Evolutionary conservation across 192 early-diverging fungal genomes (phyloP).

Genomic region (Umbelopsis sp.): DNA sequence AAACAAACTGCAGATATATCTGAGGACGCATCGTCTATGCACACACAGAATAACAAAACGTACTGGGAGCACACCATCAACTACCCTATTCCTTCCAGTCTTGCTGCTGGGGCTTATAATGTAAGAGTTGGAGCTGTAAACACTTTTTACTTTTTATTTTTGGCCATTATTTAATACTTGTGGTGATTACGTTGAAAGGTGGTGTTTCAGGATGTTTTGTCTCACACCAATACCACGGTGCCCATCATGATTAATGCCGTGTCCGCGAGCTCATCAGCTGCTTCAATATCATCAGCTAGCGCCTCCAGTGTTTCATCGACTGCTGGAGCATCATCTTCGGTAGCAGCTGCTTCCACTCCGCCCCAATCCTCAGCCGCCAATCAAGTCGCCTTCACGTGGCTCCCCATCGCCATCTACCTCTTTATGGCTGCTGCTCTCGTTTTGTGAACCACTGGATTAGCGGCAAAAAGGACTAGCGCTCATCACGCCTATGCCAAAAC

Average conservation of each 20-base stretch:
- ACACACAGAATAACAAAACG: slow-evolving; percentile 14
- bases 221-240: slow-evolving; percentile 23
- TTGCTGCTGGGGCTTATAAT: slow-evolving; percentile 25
- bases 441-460: neutral
- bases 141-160: neutral
- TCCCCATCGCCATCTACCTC: neutral
- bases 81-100: slow-evolving; percentile 14
- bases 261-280: neutral
- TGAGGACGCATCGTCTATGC: neutral
- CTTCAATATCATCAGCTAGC: neutral
- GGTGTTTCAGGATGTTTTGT: slow-evolving; percentile 17
- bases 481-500: too few species aligned
- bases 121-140: neutral
- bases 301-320: neutral
- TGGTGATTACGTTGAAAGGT: neutral
- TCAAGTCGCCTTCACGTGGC: slow-evolving; percentile 16
- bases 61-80: slow-evolving; percentile 33
- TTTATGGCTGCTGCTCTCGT: slow-evolving; percentile 16
- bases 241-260: slow-evolving; percentile 18
- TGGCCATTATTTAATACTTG: neutral
- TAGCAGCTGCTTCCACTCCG: neutral
- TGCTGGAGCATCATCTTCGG: too few species aligned
- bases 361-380: slow-evolving; percentile 13
- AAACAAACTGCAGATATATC: slow-evolving; percentile 25
- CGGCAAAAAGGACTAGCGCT: too few species aligned